A percentile compares a stretch with the other conserved stretches of the same genome.
Conservation (phyloP, 1,139 yeast species). For the Torulaspora pretoriensis region DNA sequence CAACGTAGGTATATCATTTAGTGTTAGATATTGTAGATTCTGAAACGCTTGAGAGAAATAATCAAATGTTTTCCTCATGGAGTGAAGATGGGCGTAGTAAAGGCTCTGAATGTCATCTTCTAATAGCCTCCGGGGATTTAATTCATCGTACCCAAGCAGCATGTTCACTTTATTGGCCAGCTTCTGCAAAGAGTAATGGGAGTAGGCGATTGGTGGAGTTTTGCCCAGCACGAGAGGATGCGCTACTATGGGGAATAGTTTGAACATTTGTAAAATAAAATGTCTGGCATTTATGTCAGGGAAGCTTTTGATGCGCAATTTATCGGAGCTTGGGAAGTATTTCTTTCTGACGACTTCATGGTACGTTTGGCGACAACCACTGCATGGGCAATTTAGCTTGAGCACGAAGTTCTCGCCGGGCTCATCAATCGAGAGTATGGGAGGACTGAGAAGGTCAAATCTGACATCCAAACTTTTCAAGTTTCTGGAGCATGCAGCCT, state of each 20-base stretch:
- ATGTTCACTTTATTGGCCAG: conserved; percentile 23
- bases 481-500: conserved; percentile 18
- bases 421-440: conserved; percentile 22
- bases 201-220: conserved; percentile 30
- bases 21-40: conserved; percentile 22
- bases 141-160: conserved; percentile 14
- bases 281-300: conserved; percentile 25
- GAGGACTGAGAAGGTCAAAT: conserved; percentile 22
- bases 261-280: conserved; percentile 28
- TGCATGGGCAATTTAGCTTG: conserved; percentile 28
- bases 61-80: conserved; percentile 29
- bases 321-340: conserved; percentile 25
- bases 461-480: conserved; percentile 28
- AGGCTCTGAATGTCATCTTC: conserved; percentile 23
- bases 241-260: conserved; percentile 31
- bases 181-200: conserved; percentile 23
- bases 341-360: conserved; percentile 23
- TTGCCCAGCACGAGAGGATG: conserved; percentile 26
- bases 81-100: conserved; percentile 31
- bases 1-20: conserved; percentile 33
- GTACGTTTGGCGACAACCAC: conserved; percentile 24
- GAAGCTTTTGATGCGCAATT: conserved; percentile 20
- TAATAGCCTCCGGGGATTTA: conserved; percentile 12
- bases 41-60: conserved; percentile 27
- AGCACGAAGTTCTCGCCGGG: conserved; percentile 25